Base-by-base conservation (phyloP, 129 eudicot genomes). In the Erigeron canadensis region DNA sequence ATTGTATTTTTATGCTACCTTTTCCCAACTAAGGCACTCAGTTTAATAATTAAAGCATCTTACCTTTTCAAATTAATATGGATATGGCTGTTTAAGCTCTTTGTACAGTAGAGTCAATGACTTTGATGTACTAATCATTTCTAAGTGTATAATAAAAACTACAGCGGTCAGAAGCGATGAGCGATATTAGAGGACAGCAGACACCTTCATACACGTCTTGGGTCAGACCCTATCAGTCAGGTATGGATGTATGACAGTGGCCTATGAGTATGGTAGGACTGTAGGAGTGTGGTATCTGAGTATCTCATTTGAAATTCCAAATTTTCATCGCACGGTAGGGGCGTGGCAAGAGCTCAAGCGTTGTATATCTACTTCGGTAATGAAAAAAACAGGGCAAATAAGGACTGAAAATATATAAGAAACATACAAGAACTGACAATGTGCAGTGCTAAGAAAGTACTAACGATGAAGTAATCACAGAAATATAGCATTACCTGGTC, bases 401-500 rank as follows among this genome's bases (percentile, higher is more conserved):
- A 48, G 42, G 45, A 43, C 34, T 5, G 28, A 17, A 18, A 28
- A 28, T 10, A 42, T 15, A 45, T 8, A 59, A 67, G 75, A 53
- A 67, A 59, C 63, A 68, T 67, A 21, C 69, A 3, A 23, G 46
- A 45, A 44, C 60, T 16, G 45, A 71, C 41, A 71, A 12, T n/a
- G 53, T 58, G 55, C 76, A 71, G 57, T 28, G 44, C 67, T 23
- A 12, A 8, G 42, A 19, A 55, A 41, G n/a, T 58, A 57, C 57
- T 39, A 64, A n/a, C n/a, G n/a, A n/a, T n/a, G n/a, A n/a, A n/a
- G n/a, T n/a, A n/a, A n/a, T n/a, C n/a, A n/a, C n/a, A n/a, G n/a
- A 64, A 16, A 64, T 17, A 42, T 38, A 2, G 38, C 16, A 69
- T 39, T 81, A 91, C 97, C 97, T 86, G 86, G 37, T 78, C 81